Evolutionary conservation across 805 yeast genomes (phyloP).

Genomic region (Cyberlindnera lachancei): DNA sequence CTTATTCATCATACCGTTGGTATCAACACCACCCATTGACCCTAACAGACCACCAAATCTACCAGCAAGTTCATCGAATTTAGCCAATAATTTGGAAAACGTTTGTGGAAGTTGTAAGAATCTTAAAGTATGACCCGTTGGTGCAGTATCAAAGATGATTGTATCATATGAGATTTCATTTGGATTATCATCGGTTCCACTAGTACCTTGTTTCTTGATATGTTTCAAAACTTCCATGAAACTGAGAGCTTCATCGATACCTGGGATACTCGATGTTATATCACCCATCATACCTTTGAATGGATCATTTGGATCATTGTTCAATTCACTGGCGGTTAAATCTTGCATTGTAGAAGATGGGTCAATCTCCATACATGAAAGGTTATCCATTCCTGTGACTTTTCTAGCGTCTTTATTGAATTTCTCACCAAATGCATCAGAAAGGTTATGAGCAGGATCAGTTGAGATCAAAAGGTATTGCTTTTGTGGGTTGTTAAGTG

Average conservation of each 20-base stretch:
- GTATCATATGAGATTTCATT: slow-evolving; percentile 73
- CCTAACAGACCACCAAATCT: slow-evolving; percentile 87
- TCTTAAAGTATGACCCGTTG: slow-evolving; percentile 96
- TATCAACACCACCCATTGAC: slow-evolving; percentile 45
- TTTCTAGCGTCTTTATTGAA: slow-evolving; percentile 94
- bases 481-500: slow-evolving; percentile 69
- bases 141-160: slow-evolving; percentile 98
- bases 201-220: slow-evolving; percentile 62
- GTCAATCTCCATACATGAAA: slow-evolving; percentile 98
- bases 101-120: slow-evolving; percentile 93
- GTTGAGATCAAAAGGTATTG: slow-evolving; percentile 87
- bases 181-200: slow-evolving; percentile 7
- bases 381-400: slow-evolving; percentile 81
- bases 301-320: slow-evolving; percentile 39
- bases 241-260: slow-evolving; percentile 96
- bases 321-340: slow-evolving; percentile 46
- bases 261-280: slow-evolving; percentile 92
- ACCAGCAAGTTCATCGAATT: slow-evolving; percentile 79
- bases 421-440: slow-evolving; percentile 98
- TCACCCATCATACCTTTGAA: slow-evolving; percentile 74
- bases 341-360: slow-evolving; percentile 92
- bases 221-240: slow-evolving; percentile 98
- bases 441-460: slow-evolving; percentile 96
- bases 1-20: slow-evolving; percentile 66
- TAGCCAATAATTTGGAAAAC: slow-evolving; percentile 76